phyloP scores from a whole-genome alignment of 495 filamentous ascomycete species.

The Acidomyces sp. region DNA sequence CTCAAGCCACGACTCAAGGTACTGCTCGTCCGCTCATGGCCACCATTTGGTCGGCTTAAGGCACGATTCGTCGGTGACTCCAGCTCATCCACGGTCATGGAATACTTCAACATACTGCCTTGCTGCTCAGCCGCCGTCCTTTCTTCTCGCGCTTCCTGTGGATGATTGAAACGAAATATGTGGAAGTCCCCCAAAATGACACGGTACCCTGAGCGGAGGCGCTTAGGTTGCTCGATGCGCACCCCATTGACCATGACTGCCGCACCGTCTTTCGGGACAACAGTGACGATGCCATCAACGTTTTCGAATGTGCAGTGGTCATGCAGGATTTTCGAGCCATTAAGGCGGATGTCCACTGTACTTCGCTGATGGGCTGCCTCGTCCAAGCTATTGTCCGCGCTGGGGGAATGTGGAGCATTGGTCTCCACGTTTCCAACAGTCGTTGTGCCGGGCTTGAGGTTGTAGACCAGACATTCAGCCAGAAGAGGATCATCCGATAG shows the following conservation, averaged over 20 bases:
- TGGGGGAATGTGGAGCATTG: slow-evolving; percentile 33
- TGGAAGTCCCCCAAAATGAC: slow-evolving; percentile 98
- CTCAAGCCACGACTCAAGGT: slow-evolving; percentile 50
- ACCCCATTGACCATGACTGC: slow-evolving; percentile 97
- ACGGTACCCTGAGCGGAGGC: slow-evolving; percentile 80
- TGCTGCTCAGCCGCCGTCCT: slow-evolving; percentile 37
- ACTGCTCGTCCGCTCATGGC: slow-evolving; percentile 51
- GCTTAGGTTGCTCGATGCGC: slow-evolving; percentile 66
- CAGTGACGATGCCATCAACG: slow-evolving; percentile 74
- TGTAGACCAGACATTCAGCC: slow-evolving; percentile 95
- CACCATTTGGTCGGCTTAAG: slow-evolving; percentile 33
- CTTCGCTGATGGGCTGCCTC: not conserved
- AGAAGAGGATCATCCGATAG: slow-evolving; percentile 90
- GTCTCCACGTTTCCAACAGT: slow-evolving; percentile 84
- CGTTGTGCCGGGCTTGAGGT: slow-evolving; percentile 88
- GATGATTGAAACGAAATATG: slow-evolving; percentile 98
- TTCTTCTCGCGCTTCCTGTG: slow-evolving; percentile 87
- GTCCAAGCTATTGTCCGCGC: not conserved
- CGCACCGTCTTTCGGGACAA: slow-evolving; percentile 78
- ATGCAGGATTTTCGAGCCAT: slow-evolving; percentile 80
- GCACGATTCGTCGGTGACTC: slow-evolving; percentile 49
- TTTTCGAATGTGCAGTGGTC: slow-evolving; percentile 94
- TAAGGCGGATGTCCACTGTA: slow-evolving; percentile 65
- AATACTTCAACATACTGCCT: slow-evolving; percentile 69
- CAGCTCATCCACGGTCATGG: slow-evolving; percentile 69